phyloP scores from a whole-genome alignment of 805 yeast genomes.

The Yarrowia phangngaensis region DNA sequence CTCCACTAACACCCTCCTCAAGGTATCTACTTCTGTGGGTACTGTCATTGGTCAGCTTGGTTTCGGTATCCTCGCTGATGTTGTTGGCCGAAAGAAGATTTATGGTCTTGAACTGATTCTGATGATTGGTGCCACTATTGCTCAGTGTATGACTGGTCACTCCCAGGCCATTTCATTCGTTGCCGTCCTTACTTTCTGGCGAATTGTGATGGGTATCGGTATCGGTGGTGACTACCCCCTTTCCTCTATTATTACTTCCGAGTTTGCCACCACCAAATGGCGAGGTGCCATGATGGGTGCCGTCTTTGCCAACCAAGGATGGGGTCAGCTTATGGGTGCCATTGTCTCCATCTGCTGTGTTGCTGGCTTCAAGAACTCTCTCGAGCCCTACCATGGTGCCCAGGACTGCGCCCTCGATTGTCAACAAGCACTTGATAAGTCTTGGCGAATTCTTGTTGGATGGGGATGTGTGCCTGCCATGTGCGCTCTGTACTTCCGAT shows the following conservation, averaged over 20 bases:
- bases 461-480: slow-evolving; percentile 87
- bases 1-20: slow-evolving; percentile 70
- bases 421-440: slow-evolving; percentile 77
- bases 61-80: slow-evolving; percentile 79
- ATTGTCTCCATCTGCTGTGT: slow-evolving; percentile 72
- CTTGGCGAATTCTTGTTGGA: slow-evolving; percentile 92
- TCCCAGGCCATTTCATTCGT: slow-evolving; percentile 69
- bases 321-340: slow-evolving; percentile 91
- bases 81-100: slow-evolving; percentile 77
- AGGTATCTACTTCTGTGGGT: slow-evolving; percentile 90
- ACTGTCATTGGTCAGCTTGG: slow-evolving; percentile 87
- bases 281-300: slow-evolving; percentile 98
- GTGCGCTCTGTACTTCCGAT: slow-evolving; percentile 79
- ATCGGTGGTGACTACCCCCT: slow-evolving; percentile 96
- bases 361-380: slow-evolving; percentile 66
- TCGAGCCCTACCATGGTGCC: slow-evolving; percentile 52
- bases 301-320: slow-evolving; percentile 93
- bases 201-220: slow-evolving; percentile 92
- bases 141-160: slow-evolving; percentile 69
- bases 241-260: slow-evolving; percentile 89
- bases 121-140: slow-evolving; percentile 73
- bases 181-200: slow-evolving; percentile 69
- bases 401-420: slow-evolving; percentile 63
- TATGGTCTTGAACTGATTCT: slow-evolving; percentile 84
- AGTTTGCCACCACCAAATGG: slow-evolving; percentile 91